A percentile compares a stretch with the other conserved stretches of the same genome.
Conservation (phyloP, 768 basidiomycete species). For the Lactarius hengduanensis region DNA sequence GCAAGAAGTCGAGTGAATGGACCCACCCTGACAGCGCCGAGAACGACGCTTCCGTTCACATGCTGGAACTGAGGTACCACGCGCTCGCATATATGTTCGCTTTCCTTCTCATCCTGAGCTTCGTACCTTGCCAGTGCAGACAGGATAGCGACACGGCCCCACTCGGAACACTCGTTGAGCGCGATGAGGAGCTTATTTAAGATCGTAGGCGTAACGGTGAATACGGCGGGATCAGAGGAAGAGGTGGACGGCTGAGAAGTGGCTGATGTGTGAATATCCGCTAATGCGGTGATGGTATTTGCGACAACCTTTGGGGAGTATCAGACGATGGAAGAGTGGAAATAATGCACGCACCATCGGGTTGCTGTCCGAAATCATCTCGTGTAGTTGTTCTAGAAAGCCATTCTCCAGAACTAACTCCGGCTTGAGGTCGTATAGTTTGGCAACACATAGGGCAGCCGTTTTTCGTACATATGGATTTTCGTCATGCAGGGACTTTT, state of each 20-base stretch:
- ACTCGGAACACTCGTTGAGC: conserved; percentile 97
- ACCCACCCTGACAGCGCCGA: conserved; percentile 91
- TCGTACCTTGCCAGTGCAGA: conserved; percentile 83
- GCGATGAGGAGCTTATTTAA: conserved; percentile 91
- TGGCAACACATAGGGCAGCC: conserved; percentile 94
- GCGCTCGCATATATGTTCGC: conserved; percentile 97
- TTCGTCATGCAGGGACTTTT: conserved; percentile 89
- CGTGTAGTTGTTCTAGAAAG: conserved; percentile 82
- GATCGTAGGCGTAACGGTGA: conserved; percentile 78
- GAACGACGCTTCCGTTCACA: conserved; percentile 90
- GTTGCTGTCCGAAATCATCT: conserved; percentile 94
- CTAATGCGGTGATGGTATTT: conserved; percentile 90
- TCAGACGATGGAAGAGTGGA: conserved; percentile 8
- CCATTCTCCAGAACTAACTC: conserved; percentile 94
- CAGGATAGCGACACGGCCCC: conserved; percentile 94
- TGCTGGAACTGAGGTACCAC: conserved; percentile 99
- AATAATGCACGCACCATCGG: conserved; percentile 73
- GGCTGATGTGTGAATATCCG: conserved; percentile 84
- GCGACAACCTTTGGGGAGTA: conserved; percentile 80
- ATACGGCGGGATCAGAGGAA: conserved; percentile 62
- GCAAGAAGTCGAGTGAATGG: not conserved
- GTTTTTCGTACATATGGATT: conserved; percentile 99
- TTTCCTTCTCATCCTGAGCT: conserved; percentile 87
- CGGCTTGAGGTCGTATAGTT: conserved; percentile 96
- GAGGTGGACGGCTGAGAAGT: conserved; percentile 53